Conservation (phyloP, 371 early-diverging fungal species). For the Zancudomyces culisetae region DNA sequence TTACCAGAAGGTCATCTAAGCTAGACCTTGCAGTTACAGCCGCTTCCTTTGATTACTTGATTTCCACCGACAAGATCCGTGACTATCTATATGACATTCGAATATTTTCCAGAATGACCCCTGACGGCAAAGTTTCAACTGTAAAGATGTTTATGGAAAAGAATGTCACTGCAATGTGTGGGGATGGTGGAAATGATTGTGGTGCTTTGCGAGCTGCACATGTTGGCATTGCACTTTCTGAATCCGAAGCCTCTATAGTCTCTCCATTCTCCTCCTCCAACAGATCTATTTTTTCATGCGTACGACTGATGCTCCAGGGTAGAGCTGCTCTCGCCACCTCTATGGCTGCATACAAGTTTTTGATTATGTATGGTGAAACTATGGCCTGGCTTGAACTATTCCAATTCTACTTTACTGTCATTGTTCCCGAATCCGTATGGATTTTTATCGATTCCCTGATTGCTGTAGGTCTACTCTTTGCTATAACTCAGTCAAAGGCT, state of each 20-base stretch:
- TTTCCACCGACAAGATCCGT: slow-evolving; percentile 20
- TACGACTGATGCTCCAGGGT: slow-evolving; percentile 48
- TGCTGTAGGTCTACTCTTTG: slow-evolving; percentile 37
- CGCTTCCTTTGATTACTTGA: slow-evolving; percentile 35
- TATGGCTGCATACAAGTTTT: slow-evolving; percentile 57
- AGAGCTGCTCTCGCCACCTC: slow-evolving; percentile 55
- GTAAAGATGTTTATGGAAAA: slow-evolving; percentile 38
- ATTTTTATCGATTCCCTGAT: slow-evolving; percentile 50
- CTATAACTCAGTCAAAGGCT: slow-evolving; percentile 42
- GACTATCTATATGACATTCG: slow-evolving; percentile 30
- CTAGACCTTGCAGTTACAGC: slow-evolving; percentile 51
- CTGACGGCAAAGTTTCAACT: slow-evolving; percentile 42
- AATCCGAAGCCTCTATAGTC: slow-evolving; percentile 52
- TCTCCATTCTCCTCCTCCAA: slow-evolving; percentile 55
- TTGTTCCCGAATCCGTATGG: slow-evolving; percentile 42
- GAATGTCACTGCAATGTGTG: slow-evolving; percentile 62
- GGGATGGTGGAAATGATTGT: slow-evolving; percentile 91
- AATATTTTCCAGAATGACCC: slow-evolving; percentile 61
- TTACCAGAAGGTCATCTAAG: slow-evolving; percentile 3
- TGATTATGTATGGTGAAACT: slow-evolving; percentile 59
- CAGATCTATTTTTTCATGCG: slow-evolving; percentile 39
- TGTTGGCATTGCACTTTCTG: slow-evolving; percentile 77
- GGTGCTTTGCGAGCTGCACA: slow-evolving; percentile 80
- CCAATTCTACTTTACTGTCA: slow-evolving; percentile 49
- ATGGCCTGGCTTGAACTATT: slow-evolving; percentile 48